phyloP scores from a whole-genome alignment of 2,329 filamentous ascomycete species.

The Alternaria sp. region DNA sequence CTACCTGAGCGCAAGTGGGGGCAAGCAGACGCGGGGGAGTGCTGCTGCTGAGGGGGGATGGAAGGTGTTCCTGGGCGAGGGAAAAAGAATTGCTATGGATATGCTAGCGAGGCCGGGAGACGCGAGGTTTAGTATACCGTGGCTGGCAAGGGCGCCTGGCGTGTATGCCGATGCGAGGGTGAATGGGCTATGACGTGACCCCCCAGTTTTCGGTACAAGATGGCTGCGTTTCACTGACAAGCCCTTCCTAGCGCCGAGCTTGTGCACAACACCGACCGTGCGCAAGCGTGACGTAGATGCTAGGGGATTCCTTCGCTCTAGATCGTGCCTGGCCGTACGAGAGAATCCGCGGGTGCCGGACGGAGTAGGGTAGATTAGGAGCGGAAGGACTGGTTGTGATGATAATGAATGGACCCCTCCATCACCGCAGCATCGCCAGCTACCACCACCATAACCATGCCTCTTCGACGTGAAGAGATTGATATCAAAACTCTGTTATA shows the following conservation, averaged over 20 bases:
- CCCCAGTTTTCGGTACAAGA: neutral
- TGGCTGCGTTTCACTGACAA: neutral
- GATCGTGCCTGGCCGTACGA: neutral
- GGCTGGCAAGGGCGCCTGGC: neutral
- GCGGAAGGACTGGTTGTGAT: neutral
- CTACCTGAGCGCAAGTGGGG: slow-evolving; percentile 34
- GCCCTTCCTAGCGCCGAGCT: slow-evolving; percentile 6
- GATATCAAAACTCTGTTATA: neutral
- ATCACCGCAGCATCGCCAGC: no score
- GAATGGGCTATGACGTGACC: slow-evolving; percentile 13
- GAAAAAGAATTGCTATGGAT: neutral
- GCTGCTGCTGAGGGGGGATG: slow-evolving; percentile 3
- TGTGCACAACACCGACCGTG: slow-evolving; percentile 3
- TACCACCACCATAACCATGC: no score
- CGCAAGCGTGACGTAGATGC: slow-evolving; percentile 12
- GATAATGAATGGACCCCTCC: neutral
- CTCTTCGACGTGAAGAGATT: neutral
- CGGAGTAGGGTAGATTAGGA: neutral
- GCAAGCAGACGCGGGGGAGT: slow-evolving; percentile 28
- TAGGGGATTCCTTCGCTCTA: neutral
- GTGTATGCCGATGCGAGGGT: neutral
- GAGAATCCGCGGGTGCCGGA: neutral
- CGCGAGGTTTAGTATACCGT: slow-evolving; percentile 6
- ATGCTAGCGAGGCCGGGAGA: neutral
- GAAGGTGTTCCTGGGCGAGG: neutral